Percentiles rank a stretch among this genome's conserved stretches.
phyloP scores from a whole-genome alignment of 768 basidiomycete species.

The Mycena amicta region DNA sequence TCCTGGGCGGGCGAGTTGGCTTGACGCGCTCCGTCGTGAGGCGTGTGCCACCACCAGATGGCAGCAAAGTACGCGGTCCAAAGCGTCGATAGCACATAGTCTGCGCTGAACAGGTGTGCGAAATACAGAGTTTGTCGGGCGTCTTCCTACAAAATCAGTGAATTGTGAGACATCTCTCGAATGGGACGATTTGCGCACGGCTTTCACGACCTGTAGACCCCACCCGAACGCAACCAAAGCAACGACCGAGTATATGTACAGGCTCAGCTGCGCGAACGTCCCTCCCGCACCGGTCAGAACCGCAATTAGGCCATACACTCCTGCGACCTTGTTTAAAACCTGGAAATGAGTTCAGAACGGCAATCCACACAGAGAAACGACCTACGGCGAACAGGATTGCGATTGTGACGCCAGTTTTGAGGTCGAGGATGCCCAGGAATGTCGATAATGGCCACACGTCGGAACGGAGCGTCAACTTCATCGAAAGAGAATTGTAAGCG shows the following conservation, averaged over 20 bases:
- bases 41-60: conserved; percentile 87
- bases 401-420: conserved; percentile 91
- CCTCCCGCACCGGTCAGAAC: conserved; percentile 88
- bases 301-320: conserved; percentile 94
- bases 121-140: conserved; percentile 83
- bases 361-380: conserved; percentile 18
- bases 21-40: conserved; percentile 84
- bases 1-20: conserved; percentile 88
- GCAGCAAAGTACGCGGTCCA: conserved; percentile 94
- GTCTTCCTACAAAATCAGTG: conserved; percentile 69
- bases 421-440: conserved; percentile 85
- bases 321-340: conserved; percentile 97
- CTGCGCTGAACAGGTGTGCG: conserved; percentile 89
- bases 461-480: not conserved
- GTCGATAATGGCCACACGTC: conserved; percentile 72
- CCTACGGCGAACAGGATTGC: conserved; percentile 87
- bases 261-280: conserved; percentile 88
- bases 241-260: conserved; percentile 90
- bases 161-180: conserved; percentile 8
- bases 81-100: conserved; percentile 86
- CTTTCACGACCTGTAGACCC: conserved; percentile 85
- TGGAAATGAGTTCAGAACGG: conserved; percentile 31
- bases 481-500: too few relatives aligned
- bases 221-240: conserved; percentile 81
- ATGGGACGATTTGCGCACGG: conserved; percentile 52